phyloP scores from a whole-genome alignment of 2,329 filamentous ascomycete species.

The Ramularia endophylla region DNA sequence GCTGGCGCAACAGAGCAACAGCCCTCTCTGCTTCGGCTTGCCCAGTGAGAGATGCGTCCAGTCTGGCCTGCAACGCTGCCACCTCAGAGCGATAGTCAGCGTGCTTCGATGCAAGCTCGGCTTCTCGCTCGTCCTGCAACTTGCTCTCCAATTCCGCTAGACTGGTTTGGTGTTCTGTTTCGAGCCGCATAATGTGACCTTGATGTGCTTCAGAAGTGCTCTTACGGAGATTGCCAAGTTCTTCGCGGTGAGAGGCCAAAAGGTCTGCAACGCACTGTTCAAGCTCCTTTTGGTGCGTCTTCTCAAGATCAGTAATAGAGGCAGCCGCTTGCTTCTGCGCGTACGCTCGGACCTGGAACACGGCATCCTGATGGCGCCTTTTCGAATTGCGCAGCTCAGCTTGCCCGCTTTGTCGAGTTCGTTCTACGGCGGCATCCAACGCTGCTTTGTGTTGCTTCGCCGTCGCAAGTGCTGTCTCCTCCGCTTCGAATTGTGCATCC shows the following conservation, averaged over 20 bases:
- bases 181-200: conserved; percentile 11
- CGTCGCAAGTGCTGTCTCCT: conserved; percentile 9
- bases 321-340: conserved; percentile 17
- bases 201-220: conserved; percentile 10
- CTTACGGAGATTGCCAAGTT: conserved; percentile 5
- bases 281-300: conserved; percentile 17
- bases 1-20: conserved; percentile 16
- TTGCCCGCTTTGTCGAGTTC: conserved; percentile 16
- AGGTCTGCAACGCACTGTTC: conserved; percentile 8
- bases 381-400: conserved; percentile 20
- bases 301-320: conserved; percentile 17
- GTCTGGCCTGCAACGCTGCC: conserved; percentile 19
- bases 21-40: conserved; percentile 22
- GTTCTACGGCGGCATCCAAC: conserved; percentile 17
- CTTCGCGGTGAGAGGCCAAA: conserved; percentile 6
- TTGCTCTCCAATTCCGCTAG: conserved; percentile 12
- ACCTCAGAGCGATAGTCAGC: conserved; percentile 13
- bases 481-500: conserved; percentile 14
- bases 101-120: conserved; percentile 10
- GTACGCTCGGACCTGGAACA: conserved; percentile 18
- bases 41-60: conserved; percentile 23
- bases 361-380: conserved; percentile 21
- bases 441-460: conserved; percentile 16
- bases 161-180: conserved; percentile 10
- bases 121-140: conserved; percentile 9